Evolutionary conservation across 2,329 filamentous ascomycete genomes (phyloP), one percentile per base, ranked within the genome.

Genomic region (Paecilomyces niveus): DNA sequence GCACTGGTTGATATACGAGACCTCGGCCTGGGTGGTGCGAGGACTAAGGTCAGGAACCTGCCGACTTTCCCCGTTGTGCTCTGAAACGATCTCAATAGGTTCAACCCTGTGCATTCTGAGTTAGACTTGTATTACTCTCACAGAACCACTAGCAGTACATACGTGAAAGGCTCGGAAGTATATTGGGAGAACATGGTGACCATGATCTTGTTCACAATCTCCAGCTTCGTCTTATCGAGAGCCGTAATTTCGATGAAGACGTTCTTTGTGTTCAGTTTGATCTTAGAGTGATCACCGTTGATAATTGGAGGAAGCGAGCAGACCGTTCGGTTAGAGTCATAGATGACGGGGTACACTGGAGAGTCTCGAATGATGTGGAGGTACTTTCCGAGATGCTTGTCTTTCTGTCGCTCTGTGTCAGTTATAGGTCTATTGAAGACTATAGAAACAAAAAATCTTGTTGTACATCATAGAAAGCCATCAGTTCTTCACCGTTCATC

Each of bases 221-320:
- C 92, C 52, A 97, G 84, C 80, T 99, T 99, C 29, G 95, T 99
- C 72, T 89, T 87, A 73, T 99, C 94, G 49, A 92, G 93, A 49
- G 92, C 95, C 7, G 94, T 99, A 68, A 96, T 92, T 76, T 99
- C 94, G 73, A 99, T 95, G 76, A 99, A 90, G 70, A 99, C 85
- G 70, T 99, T 97, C 71, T 84, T 93, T 59, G 92, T 97, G 72
- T 95, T 80, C 52, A 95, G 79, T 7, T 87, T 91, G 72, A 99
- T 99, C 78, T 99, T 99, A 69, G 92, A 97, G 78, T 94, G 92
- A 70, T 99, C 85, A 68, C 92, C 86, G 79, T 99, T 99, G 81
- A 99, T 99, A 68, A 99, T 97, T 18, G 94, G 94, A 1, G 94
- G 94, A 68, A 99, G 82, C 7, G 93, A 97, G 78, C 94, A 93